phyloP scores from a whole-genome alignment of 768 basidiomycete genomes.

The Pisolithus tinctorius region DNA sequence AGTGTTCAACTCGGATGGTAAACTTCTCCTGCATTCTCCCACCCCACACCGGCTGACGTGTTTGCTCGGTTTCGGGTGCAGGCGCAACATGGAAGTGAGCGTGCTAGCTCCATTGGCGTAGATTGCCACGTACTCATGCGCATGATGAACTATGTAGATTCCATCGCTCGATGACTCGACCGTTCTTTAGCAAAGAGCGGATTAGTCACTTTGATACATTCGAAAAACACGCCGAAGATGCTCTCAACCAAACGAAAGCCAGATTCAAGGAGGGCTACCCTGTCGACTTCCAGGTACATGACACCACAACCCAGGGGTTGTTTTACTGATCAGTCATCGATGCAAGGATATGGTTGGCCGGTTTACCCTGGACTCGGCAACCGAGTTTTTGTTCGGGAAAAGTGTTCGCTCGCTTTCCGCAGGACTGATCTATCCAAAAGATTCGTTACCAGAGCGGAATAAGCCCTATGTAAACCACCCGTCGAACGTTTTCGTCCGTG shows the following conservation, averaged over 20 bases:
- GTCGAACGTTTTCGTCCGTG: slow-evolving; percentile 37
- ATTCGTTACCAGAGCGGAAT: slow-evolving; percentile 7
- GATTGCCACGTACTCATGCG: not conserved
- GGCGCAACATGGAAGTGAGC: slow-evolving; percentile 56
- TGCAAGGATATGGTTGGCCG: slow-evolving; percentile 44
- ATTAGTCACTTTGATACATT: slow-evolving; percentile 52
- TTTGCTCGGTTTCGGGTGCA: slow-evolving; percentile 8
- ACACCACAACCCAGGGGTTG: not conserved
- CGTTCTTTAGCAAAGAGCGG: slow-evolving; percentile 51
- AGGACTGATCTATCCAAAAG: slow-evolving; percentile 41
- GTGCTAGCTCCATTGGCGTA: not conserved
- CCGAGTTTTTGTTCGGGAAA: slow-evolving; percentile 50
- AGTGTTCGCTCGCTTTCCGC: slow-evolving; percentile 41
- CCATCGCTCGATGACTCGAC: slow-evolving; percentile 53
- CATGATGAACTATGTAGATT: slow-evolving; percentile 35
- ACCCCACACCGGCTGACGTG: not conserved
- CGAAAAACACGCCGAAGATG: slow-evolving; percentile 42
- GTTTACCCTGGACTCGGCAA: slow-evolving; percentile 55
- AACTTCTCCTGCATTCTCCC: not conserved
- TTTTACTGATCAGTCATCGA: not conserved
- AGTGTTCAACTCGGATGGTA: slow-evolving; percentile 50
- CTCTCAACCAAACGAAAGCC: slow-evolving; percentile 36
- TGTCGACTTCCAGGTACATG: slow-evolving; percentile 49
- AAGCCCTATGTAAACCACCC: slow-evolving; percentile 23
- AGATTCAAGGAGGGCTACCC: slow-evolving; percentile 41